These are phyloP conservation scores for Hylodesmum podocarpum DNA, from an alignment of 306 rosid genomes.

Conservation along the genomic window DNA sequence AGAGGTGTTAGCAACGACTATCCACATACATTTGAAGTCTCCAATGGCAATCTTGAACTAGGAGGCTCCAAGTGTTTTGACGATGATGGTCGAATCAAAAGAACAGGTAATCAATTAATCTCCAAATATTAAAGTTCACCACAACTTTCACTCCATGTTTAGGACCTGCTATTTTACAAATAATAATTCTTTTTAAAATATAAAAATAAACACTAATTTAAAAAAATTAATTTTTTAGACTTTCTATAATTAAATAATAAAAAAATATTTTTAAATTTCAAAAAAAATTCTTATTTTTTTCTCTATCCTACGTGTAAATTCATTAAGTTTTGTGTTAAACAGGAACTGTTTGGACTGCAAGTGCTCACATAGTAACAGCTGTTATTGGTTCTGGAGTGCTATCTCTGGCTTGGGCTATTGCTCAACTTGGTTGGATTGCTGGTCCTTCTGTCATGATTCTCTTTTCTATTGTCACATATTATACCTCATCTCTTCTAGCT, in stretches of 20 bases:
- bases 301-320: too few relatives aligned
- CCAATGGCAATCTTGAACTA: not conserved
- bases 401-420: conserved; percentile 52
- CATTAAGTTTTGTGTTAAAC: not conserved
- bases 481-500: conserved; percentile 36
- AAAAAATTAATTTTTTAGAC: too few relatives aligned
- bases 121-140: not conserved
- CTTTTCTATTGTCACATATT: conserved; percentile 43
- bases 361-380: conserved; percentile 49
- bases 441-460: conserved; percentile 46
- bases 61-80: conserved; percentile 31
- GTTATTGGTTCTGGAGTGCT: conserved; percentile 53
- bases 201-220: too few relatives aligned
- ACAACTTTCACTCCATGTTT: not conserved
- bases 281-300: too few relatives aligned
- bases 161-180: not conserved
- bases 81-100: conserved; percentile 43
- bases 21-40: conserved; percentile 25
- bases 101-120: conserved; percentile 37
- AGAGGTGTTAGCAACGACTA: not conserved
- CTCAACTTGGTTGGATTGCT: conserved; percentile 57
- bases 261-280: too few relatives aligned
- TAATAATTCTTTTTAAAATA: not conserved
- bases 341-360: conserved; percentile 45
- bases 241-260: too few relatives aligned